Conservation (phyloP, 225 moss, liverwort and hornwort species). For the Anthoceros angustus region DNA sequence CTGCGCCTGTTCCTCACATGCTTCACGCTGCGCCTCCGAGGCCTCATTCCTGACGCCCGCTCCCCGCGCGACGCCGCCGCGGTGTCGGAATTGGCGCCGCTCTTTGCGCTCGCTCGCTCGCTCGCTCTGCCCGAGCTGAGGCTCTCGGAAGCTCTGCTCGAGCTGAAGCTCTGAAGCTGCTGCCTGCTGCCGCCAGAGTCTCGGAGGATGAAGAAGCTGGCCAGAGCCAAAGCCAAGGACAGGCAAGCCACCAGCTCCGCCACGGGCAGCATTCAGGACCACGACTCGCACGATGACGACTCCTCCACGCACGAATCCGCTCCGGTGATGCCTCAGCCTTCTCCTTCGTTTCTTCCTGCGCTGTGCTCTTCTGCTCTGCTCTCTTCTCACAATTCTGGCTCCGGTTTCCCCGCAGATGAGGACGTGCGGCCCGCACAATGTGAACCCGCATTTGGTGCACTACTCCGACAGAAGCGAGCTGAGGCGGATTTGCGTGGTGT, state of each 20-base stretch:
- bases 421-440: slow-evolving; percentile 2
- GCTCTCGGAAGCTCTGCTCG: too few relatives aligned
- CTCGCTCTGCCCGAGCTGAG: too few relatives aligned
- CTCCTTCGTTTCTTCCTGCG: background rate
- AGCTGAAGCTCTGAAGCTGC: too few relatives aligned
- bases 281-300: slow-evolving; percentile 4
- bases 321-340: background rate
- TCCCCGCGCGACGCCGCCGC: too few relatives aligned
- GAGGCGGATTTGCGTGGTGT: background rate
- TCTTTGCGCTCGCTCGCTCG: too few relatives aligned
- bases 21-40: too few relatives aligned
- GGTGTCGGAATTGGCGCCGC: too few relatives aligned
- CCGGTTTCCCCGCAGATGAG: background rate
- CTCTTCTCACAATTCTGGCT: background rate
- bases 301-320: slow-evolving; percentile 4
- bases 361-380: background rate
- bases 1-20: too few relatives aligned
- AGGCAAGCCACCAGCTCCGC: slow-evolving; percentile 1
- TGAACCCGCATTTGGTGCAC: slow-evolving; percentile 3
- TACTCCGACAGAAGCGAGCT: background rate
- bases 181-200: too few relatives aligned
- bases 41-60: too few relatives aligned
- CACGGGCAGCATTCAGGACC: background rate
- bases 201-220: background rate
- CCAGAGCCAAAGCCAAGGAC: background rate